Conservation (phyloP, 2,329 filamentous ascomycete genomes). For the Pseudogymnoascus sp. region DNA sequence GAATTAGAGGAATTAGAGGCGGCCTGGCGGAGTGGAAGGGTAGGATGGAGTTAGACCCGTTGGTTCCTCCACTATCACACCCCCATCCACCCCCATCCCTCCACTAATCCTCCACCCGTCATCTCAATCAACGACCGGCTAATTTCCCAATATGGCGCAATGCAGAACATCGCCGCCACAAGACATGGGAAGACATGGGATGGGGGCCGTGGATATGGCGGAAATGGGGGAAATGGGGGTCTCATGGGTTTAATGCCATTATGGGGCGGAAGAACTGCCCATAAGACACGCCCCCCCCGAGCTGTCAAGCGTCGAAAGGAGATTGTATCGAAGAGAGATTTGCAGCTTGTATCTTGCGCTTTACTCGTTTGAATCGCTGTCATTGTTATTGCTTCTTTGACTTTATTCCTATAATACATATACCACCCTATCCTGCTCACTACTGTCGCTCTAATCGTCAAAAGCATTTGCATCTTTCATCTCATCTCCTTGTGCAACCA, state of each 20-base stretch:
- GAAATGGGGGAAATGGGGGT: background rate
- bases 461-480: background rate
- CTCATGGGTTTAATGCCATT: background rate
- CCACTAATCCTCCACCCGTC: background rate
- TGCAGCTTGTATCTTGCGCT: background rate
- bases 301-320: background rate
- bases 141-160: slow-evolving; percentile 7
- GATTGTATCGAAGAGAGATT: background rate
- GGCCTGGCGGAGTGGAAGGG: background rate
- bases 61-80: background rate
- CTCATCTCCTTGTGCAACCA: background rate
- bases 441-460: background rate
- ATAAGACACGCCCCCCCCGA: background rate
- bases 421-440: background rate
- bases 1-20: background rate
- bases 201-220: background rate
- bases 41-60: background rate
- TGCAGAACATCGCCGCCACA: slow-evolving; percentile 5
- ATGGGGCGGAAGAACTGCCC: background rate
- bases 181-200: background rate
- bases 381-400: background rate
- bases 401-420: background rate
- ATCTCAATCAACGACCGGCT: background rate
- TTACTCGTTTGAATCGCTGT: background rate
- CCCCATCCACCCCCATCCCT: background rate